Conservation (phyloP, 2,329 filamentous ascomycete species). For the Alternaria sp. region DNA sequence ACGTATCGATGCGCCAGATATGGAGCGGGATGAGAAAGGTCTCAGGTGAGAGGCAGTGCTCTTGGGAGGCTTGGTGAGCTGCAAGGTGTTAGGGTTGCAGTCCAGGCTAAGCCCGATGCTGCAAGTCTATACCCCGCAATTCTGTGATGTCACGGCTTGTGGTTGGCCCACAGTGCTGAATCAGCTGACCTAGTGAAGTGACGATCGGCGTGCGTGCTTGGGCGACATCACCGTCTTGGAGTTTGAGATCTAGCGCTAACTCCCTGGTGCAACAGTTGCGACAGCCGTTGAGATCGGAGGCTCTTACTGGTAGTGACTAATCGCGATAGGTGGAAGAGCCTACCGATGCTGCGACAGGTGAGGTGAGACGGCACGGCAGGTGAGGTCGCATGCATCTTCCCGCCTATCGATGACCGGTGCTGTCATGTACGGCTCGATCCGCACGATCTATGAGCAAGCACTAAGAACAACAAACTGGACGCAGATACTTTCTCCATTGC, state of each 20-base stretch:
- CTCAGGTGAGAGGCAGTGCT: constrained; percentile 19
- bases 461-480: background rate
- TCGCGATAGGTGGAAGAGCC: background rate
- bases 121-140: constrained; percentile 18
- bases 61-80: constrained; percentile 18
- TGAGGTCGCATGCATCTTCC: constrained; percentile 4
- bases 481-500: background rate
- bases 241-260: background rate
- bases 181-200: constrained; percentile 13
- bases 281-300: background rate
- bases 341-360: constrained; percentile 3
- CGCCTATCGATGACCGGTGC: background rate
- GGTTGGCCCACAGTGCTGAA: constrained; percentile 9
- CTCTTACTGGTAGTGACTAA: background rate
- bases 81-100: constrained; percentile 5
- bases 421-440: constrained; percentile 2
- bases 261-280: background rate
- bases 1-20: constrained; percentile 19
- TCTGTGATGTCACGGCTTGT: constrained; percentile 3
- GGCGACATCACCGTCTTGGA: constrained; percentile 18
- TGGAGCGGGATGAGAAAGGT: constrained; percentile 11
- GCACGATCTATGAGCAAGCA: background rate
- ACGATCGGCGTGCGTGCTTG: constrained; percentile 19
- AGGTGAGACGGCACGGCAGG: constrained; percentile 8
- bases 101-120: constrained; percentile 9